Evolutionary conservation across 2,329 filamentous ascomycete species (phyloP), one percentile per base, ranked within the genome.

Genomic region (Raffaelea albimanens): DNA sequence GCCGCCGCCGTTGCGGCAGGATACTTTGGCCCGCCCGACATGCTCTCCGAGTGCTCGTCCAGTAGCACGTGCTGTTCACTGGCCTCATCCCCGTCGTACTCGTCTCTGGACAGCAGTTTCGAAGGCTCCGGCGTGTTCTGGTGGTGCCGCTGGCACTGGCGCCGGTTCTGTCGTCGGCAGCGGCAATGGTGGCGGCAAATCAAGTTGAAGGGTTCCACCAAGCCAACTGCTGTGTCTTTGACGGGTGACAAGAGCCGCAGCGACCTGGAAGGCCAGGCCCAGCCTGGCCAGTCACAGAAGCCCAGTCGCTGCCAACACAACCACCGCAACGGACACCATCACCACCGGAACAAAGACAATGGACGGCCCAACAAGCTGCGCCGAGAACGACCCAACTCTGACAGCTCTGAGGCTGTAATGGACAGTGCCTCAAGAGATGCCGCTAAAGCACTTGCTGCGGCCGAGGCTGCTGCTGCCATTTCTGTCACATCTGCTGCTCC

Each of bases 131-230:
- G 47, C 13, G 4, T 47, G 25, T 25, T 42, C 10, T 49, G 45
- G 45, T 54, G 52, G 52, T 54, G 51, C 48, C 44, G 44, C 7
- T 50, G 49, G 33, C 49, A 43, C 10, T 53, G 49, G 49, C 51
- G 45, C 22, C 49, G 40, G 5, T 42, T 47, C 40, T 49, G 43
- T 44, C 51, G 43, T 20, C 40, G 36, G 29, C 51, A 52, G 38
- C 36, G 49, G 3, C 40, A 41, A 3, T 46, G 46, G 46, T 36
- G 22, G 9, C 45, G 50, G 23, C 45, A 39, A 18, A 46, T 43
- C n/a, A 31, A 25, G 23, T n/a, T n/a, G n/a, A 31, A 44, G 43
- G 39, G 43, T 29, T 29, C 25, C 7, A 29, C 25, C 25, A 13
- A 7, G 25, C 7, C 25, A 29, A 29, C 7, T n/a, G 25, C 7